phyloP scores from a whole-genome alignment of 495 filamentous ascomycete genomes.

The Penicillium subrubescens region DNA sequence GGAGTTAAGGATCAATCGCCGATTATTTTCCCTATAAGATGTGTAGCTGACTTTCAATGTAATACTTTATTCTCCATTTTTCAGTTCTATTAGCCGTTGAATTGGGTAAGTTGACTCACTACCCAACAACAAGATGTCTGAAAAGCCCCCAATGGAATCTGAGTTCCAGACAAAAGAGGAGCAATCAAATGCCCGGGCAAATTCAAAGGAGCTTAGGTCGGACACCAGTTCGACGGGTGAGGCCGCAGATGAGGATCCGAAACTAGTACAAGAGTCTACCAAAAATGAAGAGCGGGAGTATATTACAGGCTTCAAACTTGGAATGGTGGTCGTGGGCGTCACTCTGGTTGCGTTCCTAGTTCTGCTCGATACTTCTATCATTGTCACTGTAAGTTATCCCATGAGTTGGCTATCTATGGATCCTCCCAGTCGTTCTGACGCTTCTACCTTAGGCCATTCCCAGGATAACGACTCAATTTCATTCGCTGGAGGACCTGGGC shows the following conservation, averaged over 20 bases:
- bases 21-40: background rate
- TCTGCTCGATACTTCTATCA: conserved; percentile 23
- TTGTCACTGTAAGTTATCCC: conserved; percentile 17
- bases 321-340: conserved; percentile 9
- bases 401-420: background rate
- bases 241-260: background rate
- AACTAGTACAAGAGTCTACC: background rate
- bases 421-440: background rate
- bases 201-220: conserved; percentile 7
- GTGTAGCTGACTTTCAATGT: background rate
- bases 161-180: background rate
- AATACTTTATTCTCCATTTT: background rate
- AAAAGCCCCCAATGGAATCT: background rate
- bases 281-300: conserved; percentile 16
- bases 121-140: background rate
- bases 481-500: conserved; percentile 44
- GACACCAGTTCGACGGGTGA: background rate
- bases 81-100: too few relatives aligned
- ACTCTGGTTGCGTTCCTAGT: conserved; percentile 24
- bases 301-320: conserved; percentile 19
- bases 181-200: background rate
- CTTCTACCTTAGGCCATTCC: conserved; percentile 42
- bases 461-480: conserved; percentile 44
- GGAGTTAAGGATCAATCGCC: background rate
- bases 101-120: background rate